phyloP scores from a whole-genome alignment of 1,284 basidiomycete genomes.

The Leccinum subspadiceum region DNA sequence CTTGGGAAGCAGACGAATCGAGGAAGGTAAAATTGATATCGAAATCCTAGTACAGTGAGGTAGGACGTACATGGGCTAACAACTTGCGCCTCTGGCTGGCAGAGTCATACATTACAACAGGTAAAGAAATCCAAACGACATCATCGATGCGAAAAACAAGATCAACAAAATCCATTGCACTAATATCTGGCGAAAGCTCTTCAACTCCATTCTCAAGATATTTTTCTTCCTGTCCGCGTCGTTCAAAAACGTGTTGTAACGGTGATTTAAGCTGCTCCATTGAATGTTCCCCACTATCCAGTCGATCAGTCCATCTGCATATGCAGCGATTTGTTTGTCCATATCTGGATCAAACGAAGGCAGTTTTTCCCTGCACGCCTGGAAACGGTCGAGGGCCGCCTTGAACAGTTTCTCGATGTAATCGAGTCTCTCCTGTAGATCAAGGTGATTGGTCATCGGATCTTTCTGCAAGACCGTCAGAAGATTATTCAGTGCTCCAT shows the following conservation, averaged over 20 bases:
- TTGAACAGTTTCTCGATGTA: slow-evolving; percentile 15
- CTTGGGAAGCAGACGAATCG: slow-evolving; percentile 48
- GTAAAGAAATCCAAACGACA: slow-evolving; percentile 9
- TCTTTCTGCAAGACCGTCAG: slow-evolving; percentile 24
- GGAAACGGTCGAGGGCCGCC: slow-evolving; percentile 23
- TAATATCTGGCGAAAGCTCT: slow-evolving; percentile 1
- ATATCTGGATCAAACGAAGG: slow-evolving; percentile 18
- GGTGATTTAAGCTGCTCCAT: slow-evolving; percentile 29
- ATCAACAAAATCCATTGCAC: slow-evolving; percentile 8
- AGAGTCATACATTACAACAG: slow-evolving; percentile 1
- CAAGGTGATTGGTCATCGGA: slow-evolving; percentile 17
- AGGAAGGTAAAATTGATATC: slow-evolving; percentile 37
- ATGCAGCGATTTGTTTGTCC: slow-evolving; percentile 20
- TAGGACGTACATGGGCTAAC: not conserved
- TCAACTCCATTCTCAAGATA: slow-evolving; percentile 21
- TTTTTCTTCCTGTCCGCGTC: slow-evolving; percentile 23
- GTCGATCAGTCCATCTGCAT: slow-evolving; percentile 30
- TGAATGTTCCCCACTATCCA: slow-evolving; percentile 29
- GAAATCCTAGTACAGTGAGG: not conserved
- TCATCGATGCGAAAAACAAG: slow-evolving; percentile 8
- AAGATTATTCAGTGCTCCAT: slow-evolving; percentile 30
- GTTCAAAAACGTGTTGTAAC: slow-evolving; percentile 26
- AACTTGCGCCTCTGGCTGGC: not conserved
- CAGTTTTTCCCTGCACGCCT: slow-evolving; percentile 18
- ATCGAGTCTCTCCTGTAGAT: slow-evolving; percentile 21